Evolutionary conservation across 345 rosid genomes (phyloP), one percentile per base, ranked within the genome.

Genomic region (Corymbia maculata): DNA sequence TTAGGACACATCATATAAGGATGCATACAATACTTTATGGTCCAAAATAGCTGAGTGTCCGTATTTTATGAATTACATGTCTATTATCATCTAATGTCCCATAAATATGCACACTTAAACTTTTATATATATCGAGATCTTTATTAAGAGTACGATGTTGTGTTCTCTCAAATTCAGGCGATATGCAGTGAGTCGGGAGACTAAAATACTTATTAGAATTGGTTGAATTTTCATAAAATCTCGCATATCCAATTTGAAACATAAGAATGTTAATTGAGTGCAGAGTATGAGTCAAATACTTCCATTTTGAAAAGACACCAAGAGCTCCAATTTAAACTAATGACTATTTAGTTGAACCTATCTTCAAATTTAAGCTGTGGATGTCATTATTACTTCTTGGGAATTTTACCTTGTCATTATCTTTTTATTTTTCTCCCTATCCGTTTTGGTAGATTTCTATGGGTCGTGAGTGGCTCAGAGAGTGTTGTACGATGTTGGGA

Each of bases 131-230:
- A 21, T 32, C 15, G 12, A 75, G 4, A 0, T 36, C 47, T 4
- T 36, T 26, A 6, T 36, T 5, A 75, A 26, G 14, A 75, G 26
- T 75, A 75, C 4, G 1, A 19, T 3, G 9, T 9, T 3, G 8
- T 75, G 47, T 36, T 5, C 24, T 36, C 49, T 75, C 26, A 36
- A 75, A 36, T 75, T 75, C 19, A 75, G 14, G 6, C 13, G 0
- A 0, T 0, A 9, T 75, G 26, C 2, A 10, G 0, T 9, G 28
- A 42, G 28, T 75, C 0, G 2, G n/a, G 47, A 44, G 28, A 5
- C 28, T 75, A 19, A n/a, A n/a, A n/a, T n/a, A n/a, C n/a, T n/a
- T n/a, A n/a, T n/a, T n/a, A n/a, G n/a, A n/a, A n/a, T n/a, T 21
- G 42, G 8, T 75, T 4, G 2, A 12, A 75, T 1, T 7, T 36